Evolutionary conservation across 2,329 filamentous ascomycete species (phyloP), one percentile per base, ranked within the genome.

Genomic region (Coniella lustricola): DNA sequence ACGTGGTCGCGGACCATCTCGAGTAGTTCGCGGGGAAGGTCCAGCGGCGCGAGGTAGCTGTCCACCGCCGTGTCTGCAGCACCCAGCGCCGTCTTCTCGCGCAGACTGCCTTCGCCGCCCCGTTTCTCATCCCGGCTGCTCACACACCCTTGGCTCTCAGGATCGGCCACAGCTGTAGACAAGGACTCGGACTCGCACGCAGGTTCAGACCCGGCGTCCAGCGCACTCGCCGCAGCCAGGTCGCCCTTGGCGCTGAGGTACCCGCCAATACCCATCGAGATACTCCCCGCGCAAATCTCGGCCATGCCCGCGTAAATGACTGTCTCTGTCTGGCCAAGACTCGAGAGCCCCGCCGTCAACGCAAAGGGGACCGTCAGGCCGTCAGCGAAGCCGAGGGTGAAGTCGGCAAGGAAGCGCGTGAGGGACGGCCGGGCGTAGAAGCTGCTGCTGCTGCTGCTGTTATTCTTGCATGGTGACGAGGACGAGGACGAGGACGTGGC

Each of bases 361-460:
- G 85, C 85, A 59, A 89, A 88, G 0, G 85, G 85, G 0, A 88
- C 85, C 0, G 85, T 88, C 51, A 88, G 69, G 12, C 85, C 85
- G 65, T 89, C 85, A 0, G 84, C 81, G 54, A 88, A 80, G 18
- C 85, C 85, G 52, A 88, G 78, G 1, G 85, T 88, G 50, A 83
- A 79, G 64, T 87, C 82, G 34, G 76, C 73, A 12, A 82, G 64
- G 53, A 81, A 72, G 12, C 67, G 66, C 1, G 62, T 58, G 16
- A 66, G 55, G 1, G 54, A 54, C 3, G 63, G 64, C 7, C 57
- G 40, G 29, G 25, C 10, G 25, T 29, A 29, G 25, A 5, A 5
- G 25, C 25, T 10, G 25, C 25, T 10, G 25, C 25, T 10, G 25
- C 25, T 10, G 25, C 25, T 29, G 25, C 25, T 29, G 25, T 10